A percentile compares a stretch with the other conserved stretches of the same genome.
phyloP scores from a whole-genome alignment of 495 filamentous ascomycete species.

The Aspergillus olivimuriae region DNA sequence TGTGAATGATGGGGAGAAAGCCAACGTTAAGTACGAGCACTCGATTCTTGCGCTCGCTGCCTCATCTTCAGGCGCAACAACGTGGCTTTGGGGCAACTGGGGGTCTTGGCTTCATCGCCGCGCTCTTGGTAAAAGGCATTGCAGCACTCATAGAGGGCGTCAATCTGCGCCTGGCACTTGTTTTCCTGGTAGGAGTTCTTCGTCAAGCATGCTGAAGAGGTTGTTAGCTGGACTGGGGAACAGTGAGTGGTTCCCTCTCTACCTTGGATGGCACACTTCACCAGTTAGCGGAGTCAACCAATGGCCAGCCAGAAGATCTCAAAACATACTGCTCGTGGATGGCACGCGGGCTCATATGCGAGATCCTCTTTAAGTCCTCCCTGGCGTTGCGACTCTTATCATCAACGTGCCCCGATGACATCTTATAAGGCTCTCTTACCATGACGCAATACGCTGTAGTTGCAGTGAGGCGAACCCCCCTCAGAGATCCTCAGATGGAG shows the following conservation, averaged over 20 bases:
- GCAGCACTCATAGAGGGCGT: constrained; percentile 95
- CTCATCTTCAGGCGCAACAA: constrained; percentile 81
- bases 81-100: constrained; percentile 79
- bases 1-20: background rate
- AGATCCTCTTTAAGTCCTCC: constrained; percentile 62
- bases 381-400: constrained; percentile 20
- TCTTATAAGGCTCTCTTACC: constrained; percentile 17
- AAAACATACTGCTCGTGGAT: constrained; percentile 73
- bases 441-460: constrained; percentile 51
- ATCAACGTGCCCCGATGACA: background rate
- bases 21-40: background rate
- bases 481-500: too few relatives aligned
- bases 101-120: constrained; percentile 69
- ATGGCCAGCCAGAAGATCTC: background rate
- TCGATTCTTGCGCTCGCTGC: constrained; percentile 57
- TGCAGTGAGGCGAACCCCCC: too few relatives aligned
- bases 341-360: constrained; percentile 71
- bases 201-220: constrained; percentile 64
- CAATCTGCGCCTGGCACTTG: constrained; percentile 72
- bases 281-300: constrained; percentile 11
- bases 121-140: constrained; percentile 76
- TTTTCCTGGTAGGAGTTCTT: constrained; percentile 85
- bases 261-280: constrained; percentile 88
- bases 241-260: constrained; percentile 1
- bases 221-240: background rate